Base-by-base conservation (phyloP, 1,139 yeast species). In the Debaryomyces nepalensis region DNA sequence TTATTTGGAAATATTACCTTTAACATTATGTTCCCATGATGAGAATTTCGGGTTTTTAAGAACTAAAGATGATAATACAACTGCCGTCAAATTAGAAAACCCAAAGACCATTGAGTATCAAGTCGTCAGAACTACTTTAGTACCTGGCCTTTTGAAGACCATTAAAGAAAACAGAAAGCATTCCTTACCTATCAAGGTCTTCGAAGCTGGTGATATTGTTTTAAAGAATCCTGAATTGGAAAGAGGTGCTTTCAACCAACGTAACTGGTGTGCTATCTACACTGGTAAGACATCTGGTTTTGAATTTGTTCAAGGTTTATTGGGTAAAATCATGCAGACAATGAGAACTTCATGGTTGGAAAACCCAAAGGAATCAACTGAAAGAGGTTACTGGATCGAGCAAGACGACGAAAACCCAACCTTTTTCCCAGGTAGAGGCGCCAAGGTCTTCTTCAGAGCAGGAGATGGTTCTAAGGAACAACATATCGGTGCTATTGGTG, bases 361-460 rank as follows among this genome's bases (percentile, higher is more conserved):
- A 52, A 76, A 81, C 47, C 79, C 82, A 22, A 52, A 57, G 23
- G 63, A 63, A 43, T 73, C 79, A 48, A 69, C 70, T 44, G 68
- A 69, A 35, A 86, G 95, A 69, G 97, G 97, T 43, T 86, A 82
- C 69, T 87, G 93, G 93, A 84, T 86, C 48, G 87, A 81, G 61
- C 84, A 83, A 59, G 90, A 84, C 57, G 73, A 70, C 43, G 75
- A 76, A 27, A 77, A 82, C 59, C 73, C 81, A 39, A 87, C 95
- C 46, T 95, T 79, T 70, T 93, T 95, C 86, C 96, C 97, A 33
- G 99, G 98, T 37, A 85, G 99, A 74, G 98, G 97, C 48, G 99
- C 99, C 39, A 82, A 79, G 58, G 77, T 95, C 47, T 79, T 77
- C 66, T 87, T 82, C 72, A 81, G 96, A 70, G 69, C 77, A 45